Base-by-base conservation (phyloP, 2,329 filamentous ascomycete genomes). In the Colletotrichum gigasporum region DNA sequence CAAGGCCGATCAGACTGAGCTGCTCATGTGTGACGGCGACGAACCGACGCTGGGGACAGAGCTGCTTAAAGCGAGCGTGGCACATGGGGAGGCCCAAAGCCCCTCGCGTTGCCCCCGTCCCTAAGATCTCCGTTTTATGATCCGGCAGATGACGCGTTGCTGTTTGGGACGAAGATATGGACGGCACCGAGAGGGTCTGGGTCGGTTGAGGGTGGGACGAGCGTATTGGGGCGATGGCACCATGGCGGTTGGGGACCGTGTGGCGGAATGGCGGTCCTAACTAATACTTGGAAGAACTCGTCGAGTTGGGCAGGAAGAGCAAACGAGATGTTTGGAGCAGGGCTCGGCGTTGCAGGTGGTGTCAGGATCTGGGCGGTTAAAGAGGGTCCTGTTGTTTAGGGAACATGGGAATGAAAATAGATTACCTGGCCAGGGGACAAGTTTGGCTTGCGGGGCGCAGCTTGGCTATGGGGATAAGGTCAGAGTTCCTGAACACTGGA, bases 1-100 rank as follows among this genome's bases (percentile, higher is more conserved):
- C 9, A 2, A 20, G 18, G 62, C 45, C 57, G 57, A 63, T 65
- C 63, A 65, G n/a, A 58, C 59, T 22, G 51, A 22, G 35, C 44
- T 37, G 59, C 30, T 8, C n/a, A 26, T 24, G 16, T 53, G 59
- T 22, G 51, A 39, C 37, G 20, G 35, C 51, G 16, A 1, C 42
- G 16, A 3, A 22, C 10, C 3, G 12, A 22, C 12, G 28, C 14
- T 41, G 42, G 18, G 22, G 41, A 11, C 41, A 11, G 10, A 35
- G 39, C 26, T 39, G 39, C 39, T 45, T 28, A 12, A 55, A 18
- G 30, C 28, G n/a, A n/a, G n/a, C 20, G 30, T 47, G 53, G 41
- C 53, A 41, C 16, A n/a, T n/a, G n/a, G 22, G 5, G 2, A 5
- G 51, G 39, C 28, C 18, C 51, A 41, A 20, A 24, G 20, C 12